These are phyloP conservation scores for Cercospora berteroae DNA, from an alignment of 2,329 filamentous ascomycete species.

Conservation along the genomic window DNA sequence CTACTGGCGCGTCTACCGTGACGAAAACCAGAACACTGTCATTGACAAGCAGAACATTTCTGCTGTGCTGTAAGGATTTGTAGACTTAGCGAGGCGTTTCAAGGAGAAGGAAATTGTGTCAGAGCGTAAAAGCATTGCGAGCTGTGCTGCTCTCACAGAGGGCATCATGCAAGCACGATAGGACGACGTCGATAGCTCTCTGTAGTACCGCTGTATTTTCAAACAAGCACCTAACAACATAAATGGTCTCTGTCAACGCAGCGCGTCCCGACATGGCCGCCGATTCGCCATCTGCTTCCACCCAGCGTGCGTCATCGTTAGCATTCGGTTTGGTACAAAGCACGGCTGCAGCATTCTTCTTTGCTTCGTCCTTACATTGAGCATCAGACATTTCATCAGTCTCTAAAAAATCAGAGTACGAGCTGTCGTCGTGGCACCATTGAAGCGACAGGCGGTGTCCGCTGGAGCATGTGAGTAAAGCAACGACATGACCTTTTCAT, in stretches of 20 bases:
- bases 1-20: slow-evolving; percentile 82
- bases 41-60: slow-evolving; percentile 64
- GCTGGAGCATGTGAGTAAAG: not conserved
- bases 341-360: not conserved
- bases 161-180: not conserved
- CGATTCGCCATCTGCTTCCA: not conserved
- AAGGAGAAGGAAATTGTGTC: not conserved
- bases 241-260: too few relatives aligned
- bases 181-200: not conserved
- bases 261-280: too few relatives aligned
- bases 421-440: too few relatives aligned
- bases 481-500: not conserved
- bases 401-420: too few relatives aligned
- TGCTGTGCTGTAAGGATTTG: slow-evolving; percentile 15
- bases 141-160: not conserved
- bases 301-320: not conserved
- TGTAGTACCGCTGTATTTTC: not conserved
- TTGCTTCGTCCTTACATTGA: not conserved
- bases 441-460: too few relatives aligned
- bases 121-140: not conserved
- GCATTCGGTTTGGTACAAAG: not conserved
- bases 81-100: slow-evolving; percentile 10
- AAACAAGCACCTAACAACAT: too few relatives aligned
- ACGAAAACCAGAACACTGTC: slow-evolving; percentile 80
- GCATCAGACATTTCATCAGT: not conserved